Conservation (phyloP, 2,329 filamentous ascomycete species). For the Talaromyces sp. region DNA sequence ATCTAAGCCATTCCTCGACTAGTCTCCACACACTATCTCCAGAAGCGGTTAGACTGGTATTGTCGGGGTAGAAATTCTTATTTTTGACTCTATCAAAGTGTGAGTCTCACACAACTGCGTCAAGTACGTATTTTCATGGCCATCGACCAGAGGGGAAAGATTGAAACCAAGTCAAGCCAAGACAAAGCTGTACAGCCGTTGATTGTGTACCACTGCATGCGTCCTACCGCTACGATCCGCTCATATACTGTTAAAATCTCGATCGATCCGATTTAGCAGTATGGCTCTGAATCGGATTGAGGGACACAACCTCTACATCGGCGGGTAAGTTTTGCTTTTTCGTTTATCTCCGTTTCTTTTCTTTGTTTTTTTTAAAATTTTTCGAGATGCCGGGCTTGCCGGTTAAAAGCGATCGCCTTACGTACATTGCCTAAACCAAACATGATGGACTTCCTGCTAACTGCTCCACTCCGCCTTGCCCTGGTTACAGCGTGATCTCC, state of each 20-base stretch:
- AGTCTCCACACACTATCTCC: slow-evolving; percentile 22
- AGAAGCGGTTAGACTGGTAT: slow-evolving; percentile 1
- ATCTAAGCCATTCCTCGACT: slow-evolving; percentile 10
- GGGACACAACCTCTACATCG: slow-evolving; percentile 71
- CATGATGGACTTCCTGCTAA: neutral
- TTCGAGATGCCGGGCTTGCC: slow-evolving; percentile 3
- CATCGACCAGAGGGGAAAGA: neutral
- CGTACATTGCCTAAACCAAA: neutral
- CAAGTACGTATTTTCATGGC: neutral
- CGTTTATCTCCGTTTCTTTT: neutral
- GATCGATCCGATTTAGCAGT: neutral
- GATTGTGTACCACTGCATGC: neutral
- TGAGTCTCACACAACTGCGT: neutral
- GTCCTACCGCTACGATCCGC: neutral
- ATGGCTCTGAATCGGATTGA: slow-evolving; percentile 62
- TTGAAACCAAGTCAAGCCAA: neutral
- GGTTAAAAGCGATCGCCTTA: neutral
- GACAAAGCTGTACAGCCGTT: neutral
- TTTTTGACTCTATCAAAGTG: slow-evolving; percentile 1
- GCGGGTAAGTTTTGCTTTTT: slow-evolving; percentile 57
- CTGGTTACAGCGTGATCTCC: slow-evolving; percentile 66
- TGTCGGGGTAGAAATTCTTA: neutral
- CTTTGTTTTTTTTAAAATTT: neutral
- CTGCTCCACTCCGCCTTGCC: neutral
- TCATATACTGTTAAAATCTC: neutral